These are phyloP conservation scores for Chlorencoelia australis DNA, from an alignment of 2,329 filamentous ascomycete genomes.

Conservation along the genomic window DNA sequence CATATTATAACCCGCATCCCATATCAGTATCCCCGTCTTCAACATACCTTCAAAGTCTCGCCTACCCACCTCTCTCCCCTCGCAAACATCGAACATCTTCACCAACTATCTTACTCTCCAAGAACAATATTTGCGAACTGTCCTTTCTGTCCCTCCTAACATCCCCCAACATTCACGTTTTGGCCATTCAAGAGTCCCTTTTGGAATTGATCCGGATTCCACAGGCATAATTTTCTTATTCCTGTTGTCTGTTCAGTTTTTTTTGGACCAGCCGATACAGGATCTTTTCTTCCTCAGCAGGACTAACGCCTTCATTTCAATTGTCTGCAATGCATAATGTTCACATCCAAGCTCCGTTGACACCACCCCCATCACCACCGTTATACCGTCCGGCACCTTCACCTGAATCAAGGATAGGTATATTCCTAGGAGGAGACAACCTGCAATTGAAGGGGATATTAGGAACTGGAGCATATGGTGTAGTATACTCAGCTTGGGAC, in stretches of 20 bases:
- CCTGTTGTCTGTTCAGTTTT: conserved; percentile 15
- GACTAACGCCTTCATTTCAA: conserved; percentile 15
- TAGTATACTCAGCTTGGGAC: conserved; percentile 88
- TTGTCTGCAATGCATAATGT: conserved; percentile 23
- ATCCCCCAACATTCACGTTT: too few relatives aligned
- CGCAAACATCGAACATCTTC: too few relatives aligned
- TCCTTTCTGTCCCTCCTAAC: too few relatives aligned
- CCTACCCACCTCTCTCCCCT: too few relatives aligned
- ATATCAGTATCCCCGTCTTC: too few relatives aligned
- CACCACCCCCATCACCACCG: conserved; percentile 14
- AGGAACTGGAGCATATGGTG: conserved; percentile 90
- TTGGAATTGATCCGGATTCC: background rate
- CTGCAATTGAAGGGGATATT: conserved; percentile 78
- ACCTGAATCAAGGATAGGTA: conserved; percentile 80
- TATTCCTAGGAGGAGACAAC: conserved; percentile 54
- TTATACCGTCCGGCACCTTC: conserved; percentile 25
- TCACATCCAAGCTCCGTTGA: conserved; percentile 16
- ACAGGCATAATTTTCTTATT: conserved; percentile 12
- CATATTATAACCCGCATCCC: too few relatives aligned
- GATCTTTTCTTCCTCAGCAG: conserved; percentile 11
- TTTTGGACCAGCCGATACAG: conserved; percentile 12
- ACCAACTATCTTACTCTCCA: too few relatives aligned
- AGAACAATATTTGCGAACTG: too few relatives aligned
- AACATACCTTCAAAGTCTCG: too few relatives aligned
- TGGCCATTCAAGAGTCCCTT: background rate